A percentile compares a stretch with the other conserved stretches of the same genome.
Evolutionary conservation across 2,329 filamentous ascomycete genomes (phyloP).

Genomic region (Pestalotiopsis sp.): DNA sequence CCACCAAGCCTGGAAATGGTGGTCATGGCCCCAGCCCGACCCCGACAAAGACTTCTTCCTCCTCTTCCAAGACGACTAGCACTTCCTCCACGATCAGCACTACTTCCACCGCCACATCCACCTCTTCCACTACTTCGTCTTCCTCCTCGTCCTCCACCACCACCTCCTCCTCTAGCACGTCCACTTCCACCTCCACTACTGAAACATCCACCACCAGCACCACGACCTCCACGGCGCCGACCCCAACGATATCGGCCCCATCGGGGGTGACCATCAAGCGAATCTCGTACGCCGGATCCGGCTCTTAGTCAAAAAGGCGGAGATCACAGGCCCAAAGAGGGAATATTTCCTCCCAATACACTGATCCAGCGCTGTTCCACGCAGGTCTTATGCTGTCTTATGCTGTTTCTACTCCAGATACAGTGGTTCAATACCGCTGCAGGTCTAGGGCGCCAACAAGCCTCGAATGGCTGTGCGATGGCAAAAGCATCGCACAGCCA

Average conservation of each 20-base stretch:
- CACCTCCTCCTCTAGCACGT: neutral
- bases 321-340: too few species aligned
- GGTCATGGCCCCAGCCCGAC: neutral
- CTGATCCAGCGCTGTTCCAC: too few species aligned
- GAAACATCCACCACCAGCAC: neutral
- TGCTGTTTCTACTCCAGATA: too few species aligned
- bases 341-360: too few species aligned
- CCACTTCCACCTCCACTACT: neutral
- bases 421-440: too few species aligned
- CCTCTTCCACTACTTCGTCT: neutral
- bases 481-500: too few species aligned
- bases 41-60: neutral
- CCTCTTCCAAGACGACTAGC: neutral
- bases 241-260: constrained; percentile 18
- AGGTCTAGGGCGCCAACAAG: too few species aligned
- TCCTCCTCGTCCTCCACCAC: neutral
- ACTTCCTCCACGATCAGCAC: neutral
- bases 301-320: constrained; percentile 11
- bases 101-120: neutral
- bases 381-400: too few species aligned
- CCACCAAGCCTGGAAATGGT: neutral
- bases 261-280: constrained; percentile 28
- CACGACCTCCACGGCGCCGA: neutral
- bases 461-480: too few species aligned
- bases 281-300: constrained; percentile 28